Evolutionary conservation across 768 basidiomycete species (phyloP), one percentile per base, ranked within the genome.

Genomic region (Amanita molliuscula): DNA sequence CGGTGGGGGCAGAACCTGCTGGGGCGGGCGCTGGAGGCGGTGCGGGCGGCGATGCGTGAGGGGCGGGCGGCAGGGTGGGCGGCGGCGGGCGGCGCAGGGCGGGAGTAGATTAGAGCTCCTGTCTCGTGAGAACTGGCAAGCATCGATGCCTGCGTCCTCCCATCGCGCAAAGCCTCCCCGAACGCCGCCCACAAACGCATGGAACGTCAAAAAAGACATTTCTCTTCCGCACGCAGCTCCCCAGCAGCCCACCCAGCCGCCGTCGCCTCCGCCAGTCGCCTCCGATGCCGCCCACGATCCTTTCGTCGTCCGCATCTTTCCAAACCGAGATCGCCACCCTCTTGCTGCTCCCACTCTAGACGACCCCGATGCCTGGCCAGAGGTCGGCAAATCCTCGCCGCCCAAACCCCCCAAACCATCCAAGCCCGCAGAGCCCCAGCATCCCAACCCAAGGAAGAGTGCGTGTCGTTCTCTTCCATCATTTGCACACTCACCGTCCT

Each of bases 1-100:
- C 53, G 66, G 21, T 82, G 79, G 81, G 81, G 80, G 4, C 47
- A 71, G 56, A 82, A 82, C 65, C 54, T 81, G 60, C 64, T 78
- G 10, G 81, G 78, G 10, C 66, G 67, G 51, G 72, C 73, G 41
- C 58, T 79, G 56, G 67, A 67, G 55, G 62, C 70, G 47, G 69
- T 70, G 9, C 61, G 75, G 48, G 46, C 56, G 44, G 58, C 56
- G 41, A 51, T 76, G 56, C 31, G 31, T 31, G 57, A 6, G 25
- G 49, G 28, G 40, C 15, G 11, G 41, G 21, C 13, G 20, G n/a
- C 10, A 15, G 21, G 20, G 11, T 23, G 11, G 33, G 9, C 2
- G 36, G 29, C 29, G 29, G 18, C 36, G 36, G 31, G 31, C 11
- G 31, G 31, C 31, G 31, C 11, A 31, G 29, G 31, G 31, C 31